Evolutionary conservation across 2,329 filamentous ascomycete species (phyloP).

Genomic region (Zymoseptoria pseudotritici): DNA sequence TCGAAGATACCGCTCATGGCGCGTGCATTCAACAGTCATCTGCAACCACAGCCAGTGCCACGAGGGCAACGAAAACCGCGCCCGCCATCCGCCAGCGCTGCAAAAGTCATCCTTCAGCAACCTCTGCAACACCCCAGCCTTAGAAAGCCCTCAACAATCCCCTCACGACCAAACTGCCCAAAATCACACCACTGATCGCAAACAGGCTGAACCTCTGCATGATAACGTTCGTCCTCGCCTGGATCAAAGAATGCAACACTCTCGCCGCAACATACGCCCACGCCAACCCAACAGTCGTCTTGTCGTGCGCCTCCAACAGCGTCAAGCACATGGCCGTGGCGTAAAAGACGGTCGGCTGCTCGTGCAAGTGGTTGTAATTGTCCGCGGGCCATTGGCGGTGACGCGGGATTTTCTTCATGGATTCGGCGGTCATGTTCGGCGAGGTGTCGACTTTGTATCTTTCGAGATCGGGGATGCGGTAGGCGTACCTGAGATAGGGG

Average conservation of each 20-base stretch:
- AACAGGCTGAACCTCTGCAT: conserved; percentile 1
- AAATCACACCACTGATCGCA: conserved; percentile 2
- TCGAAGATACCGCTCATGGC: neutral
- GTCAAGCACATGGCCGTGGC: conserved; percentile 32
- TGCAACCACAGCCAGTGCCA: neutral
- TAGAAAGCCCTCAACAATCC: neutral
- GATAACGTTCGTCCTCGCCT: conserved; percentile 33
- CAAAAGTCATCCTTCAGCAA: neutral
- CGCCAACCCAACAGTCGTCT: conserved; percentile 30
- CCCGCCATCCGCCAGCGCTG: neutral
- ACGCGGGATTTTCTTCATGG: conserved; percentile 8
- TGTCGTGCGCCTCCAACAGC: conserved; percentile 22
- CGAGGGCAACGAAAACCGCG: neutral
- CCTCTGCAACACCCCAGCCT: neutral
- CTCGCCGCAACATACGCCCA: conserved; percentile 38
- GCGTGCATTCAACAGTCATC: neutral
- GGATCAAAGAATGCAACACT: conserved; percentile 36
- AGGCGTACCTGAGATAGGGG: conserved; percentile 7
- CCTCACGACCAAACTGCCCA: conserved; percentile 4
- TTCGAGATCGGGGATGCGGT: conserved; percentile 9
- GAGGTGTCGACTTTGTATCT: conserved; percentile 12
- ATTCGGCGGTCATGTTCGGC: conserved; percentile 2
- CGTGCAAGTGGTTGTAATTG: conserved; percentile 17
- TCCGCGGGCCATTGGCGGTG: conserved; percentile 13
- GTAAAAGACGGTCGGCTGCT: conserved; percentile 34